Evolutionary conservation across 345 rosid species (phyloP).

Genomic region (Capsella bursapastoris): DNA sequence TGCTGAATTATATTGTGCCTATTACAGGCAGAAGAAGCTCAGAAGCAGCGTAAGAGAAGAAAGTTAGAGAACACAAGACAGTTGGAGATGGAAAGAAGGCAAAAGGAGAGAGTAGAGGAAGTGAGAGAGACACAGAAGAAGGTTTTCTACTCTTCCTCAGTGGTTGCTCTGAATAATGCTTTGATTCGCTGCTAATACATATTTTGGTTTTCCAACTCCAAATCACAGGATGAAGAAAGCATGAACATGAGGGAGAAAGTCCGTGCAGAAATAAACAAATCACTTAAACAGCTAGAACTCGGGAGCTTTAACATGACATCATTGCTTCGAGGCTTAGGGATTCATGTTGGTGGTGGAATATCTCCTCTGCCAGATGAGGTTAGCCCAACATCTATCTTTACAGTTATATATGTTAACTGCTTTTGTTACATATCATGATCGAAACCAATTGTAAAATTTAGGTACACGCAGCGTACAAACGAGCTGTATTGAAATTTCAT

Average conservation of each 20-base stretch:
- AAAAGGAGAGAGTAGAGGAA: constrained; percentile 86
- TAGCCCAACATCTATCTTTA: constrained; percentile 34
- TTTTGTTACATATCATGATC: not conserved
- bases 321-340: constrained; percentile 76
- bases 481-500: constrained; percentile 77
- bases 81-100: constrained; percentile 82
- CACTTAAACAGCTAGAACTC: constrained; percentile 66
- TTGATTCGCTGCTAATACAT: constrained; percentile 19
- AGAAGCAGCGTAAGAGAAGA: constrained; percentile 68
- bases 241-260: constrained; percentile 71
- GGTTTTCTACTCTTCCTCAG: constrained; percentile 45
- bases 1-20: constrained; percentile 4
- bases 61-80: constrained; percentile 63
- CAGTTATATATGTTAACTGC: not conserved
- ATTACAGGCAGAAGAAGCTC: constrained; percentile 80
- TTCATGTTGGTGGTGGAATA: constrained; percentile 59
- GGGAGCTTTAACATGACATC: constrained; percentile 70
- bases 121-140: constrained; percentile 84
- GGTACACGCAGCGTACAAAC: constrained; percentile 81
- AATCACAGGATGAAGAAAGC: constrained; percentile 74
- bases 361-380: constrained; percentile 66
- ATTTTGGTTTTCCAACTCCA: constrained; percentile 6
- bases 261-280: constrained; percentile 63
- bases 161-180: constrained; percentile 7
- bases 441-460: constrained; percentile 36